phyloP scores from a whole-genome alignment of 768 basidiomycete genomes.

The Stropharia rugosoannulata region DNA sequence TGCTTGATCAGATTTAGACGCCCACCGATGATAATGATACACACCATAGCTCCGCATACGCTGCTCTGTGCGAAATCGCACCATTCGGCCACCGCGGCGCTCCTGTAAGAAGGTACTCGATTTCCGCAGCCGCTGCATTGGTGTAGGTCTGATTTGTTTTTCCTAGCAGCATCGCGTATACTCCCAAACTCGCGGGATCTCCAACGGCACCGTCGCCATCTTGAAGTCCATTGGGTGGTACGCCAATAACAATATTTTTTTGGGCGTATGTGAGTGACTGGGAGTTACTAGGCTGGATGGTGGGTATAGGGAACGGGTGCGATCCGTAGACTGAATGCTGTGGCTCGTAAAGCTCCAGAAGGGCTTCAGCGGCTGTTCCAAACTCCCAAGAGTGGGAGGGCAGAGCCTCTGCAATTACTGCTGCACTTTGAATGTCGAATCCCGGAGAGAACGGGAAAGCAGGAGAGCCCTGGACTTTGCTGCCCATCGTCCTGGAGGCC shows the following conservation, averaged over 20 bases:
- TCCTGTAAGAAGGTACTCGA: constrained; percentile 30
- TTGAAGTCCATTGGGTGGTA: constrained; percentile 31
- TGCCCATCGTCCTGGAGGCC: not conserved
- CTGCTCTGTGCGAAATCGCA: constrained; percentile 44
- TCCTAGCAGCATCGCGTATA: constrained; percentile 43
- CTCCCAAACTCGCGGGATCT: constrained; percentile 49
- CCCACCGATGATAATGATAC: constrained; percentile 6
- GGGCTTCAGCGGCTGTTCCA: constrained; percentile 39
- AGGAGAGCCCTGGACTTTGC: not conserved
- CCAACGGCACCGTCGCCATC: constrained; percentile 41
- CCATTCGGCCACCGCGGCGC: constrained; percentile 42
- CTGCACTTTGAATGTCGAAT: constrained; percentile 37
- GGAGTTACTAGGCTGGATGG: constrained; percentile 16
- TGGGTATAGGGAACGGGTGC: constrained; percentile 32
- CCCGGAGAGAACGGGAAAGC: constrained; percentile 35
- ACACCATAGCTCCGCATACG: constrained; percentile 41
- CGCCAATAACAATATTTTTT: constrained; percentile 34
- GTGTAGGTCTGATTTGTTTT: constrained; percentile 31
- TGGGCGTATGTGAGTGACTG: constrained; percentile 36
- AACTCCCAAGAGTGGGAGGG: constrained; percentile 50
- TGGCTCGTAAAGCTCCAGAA: constrained; percentile 43
- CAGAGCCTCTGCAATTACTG: constrained; percentile 30
- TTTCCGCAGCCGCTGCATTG: constrained; percentile 28
- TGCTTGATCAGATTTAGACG: not conserved
- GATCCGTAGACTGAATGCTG: constrained; percentile 38